Conservation (phyloP, 257 asterid genomes). For the Craterostigma plantagineum region DNA sequence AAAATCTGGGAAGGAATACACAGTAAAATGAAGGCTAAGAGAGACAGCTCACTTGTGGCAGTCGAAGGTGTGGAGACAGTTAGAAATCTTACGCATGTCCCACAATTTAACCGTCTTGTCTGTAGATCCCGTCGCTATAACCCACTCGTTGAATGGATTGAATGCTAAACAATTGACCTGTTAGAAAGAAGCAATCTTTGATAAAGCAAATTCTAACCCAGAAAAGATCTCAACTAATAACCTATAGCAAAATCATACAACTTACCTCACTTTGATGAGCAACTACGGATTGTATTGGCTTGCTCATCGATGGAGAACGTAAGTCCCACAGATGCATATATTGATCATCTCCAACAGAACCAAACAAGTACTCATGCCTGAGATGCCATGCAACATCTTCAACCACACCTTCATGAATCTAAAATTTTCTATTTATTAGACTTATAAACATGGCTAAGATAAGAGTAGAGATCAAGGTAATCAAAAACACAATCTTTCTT, state of each 20-base stretch:
- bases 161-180: slow-evolving; percentile 62
- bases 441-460: too few relatives aligned
- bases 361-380: slow-evolving; percentile 56
- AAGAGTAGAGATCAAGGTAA: too few relatives aligned
- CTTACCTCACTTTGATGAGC: slow-evolving; percentile 64
- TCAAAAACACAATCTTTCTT: background rate
- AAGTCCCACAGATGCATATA: slow-evolving; percentile 45
- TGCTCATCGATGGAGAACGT: slow-evolving; percentile 28
- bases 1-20: too few relatives aligned
- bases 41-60: slow-evolving; percentile 32
- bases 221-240: too few relatives aligned
- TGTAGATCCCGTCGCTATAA: slow-evolving; percentile 58
- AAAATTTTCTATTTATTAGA: background rate
- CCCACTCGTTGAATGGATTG: slow-evolving; percentile 59
- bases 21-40: slow-evolving; percentile 1
- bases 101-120: slow-evolving; percentile 55
- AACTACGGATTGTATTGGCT: slow-evolving; percentile 49
- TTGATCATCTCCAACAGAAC: slow-evolving; percentile 62
- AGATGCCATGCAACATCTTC: slow-evolving; percentile 71
- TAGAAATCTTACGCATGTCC: slow-evolving; percentile 40
- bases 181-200: slow-evolving; percentile 3
- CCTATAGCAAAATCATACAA: slow-evolving; percentile 1
- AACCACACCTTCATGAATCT: slow-evolving; percentile 61
- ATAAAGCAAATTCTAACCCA: background rate
- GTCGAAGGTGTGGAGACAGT: slow-evolving; percentile 40